These are phyloP conservation scores for Amphicarpaea edgeworthii DNA, from an alignment of 306 rosid species.

Conservation along the genomic window DNA sequence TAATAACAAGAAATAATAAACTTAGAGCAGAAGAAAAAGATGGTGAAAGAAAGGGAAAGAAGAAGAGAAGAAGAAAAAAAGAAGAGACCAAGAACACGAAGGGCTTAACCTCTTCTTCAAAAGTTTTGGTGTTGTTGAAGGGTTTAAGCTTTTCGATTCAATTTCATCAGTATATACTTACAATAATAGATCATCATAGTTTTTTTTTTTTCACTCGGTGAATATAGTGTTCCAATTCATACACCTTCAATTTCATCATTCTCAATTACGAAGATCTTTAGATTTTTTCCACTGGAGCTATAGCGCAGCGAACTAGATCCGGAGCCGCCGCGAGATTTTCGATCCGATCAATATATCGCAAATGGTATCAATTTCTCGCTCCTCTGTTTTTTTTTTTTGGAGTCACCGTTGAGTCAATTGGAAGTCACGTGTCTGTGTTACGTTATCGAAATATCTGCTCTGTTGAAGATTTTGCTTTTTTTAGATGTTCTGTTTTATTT, in stretches of 20 bases:
- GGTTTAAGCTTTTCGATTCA: conserved; percentile 45
- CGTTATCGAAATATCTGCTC: background rate
- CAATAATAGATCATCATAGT: background rate
- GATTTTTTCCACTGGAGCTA: conserved; percentile 49
- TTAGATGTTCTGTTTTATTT: background rate
- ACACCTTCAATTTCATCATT: background rate
- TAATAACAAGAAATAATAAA: conserved; percentile 29
- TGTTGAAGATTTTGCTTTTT: background rate
- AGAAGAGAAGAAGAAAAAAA: background rate
- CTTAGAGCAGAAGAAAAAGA: conserved; percentile 48
- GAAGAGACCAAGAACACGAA: conserved; percentile 1
- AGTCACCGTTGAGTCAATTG: conserved; percentile 40
- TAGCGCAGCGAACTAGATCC: conserved; percentile 68
- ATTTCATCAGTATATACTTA: conserved; percentile 27
- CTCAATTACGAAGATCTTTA: conserved; percentile 51
- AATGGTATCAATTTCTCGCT: conserved; percentile 67
- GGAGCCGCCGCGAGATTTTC: conserved; percentile 51
- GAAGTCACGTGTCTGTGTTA: conserved; percentile 42
- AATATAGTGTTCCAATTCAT: background rate
- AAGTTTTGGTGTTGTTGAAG: conserved; percentile 32
- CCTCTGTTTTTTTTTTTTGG: background rate
- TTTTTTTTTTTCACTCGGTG: conserved; percentile 38
- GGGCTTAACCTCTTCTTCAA: conserved; percentile 45
- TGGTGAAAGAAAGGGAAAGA: conserved; percentile 49
- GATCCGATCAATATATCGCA: conserved; percentile 63